Base-by-base conservation (phyloP, 73 alveolate species). In the Stentor roeselii region DNA sequence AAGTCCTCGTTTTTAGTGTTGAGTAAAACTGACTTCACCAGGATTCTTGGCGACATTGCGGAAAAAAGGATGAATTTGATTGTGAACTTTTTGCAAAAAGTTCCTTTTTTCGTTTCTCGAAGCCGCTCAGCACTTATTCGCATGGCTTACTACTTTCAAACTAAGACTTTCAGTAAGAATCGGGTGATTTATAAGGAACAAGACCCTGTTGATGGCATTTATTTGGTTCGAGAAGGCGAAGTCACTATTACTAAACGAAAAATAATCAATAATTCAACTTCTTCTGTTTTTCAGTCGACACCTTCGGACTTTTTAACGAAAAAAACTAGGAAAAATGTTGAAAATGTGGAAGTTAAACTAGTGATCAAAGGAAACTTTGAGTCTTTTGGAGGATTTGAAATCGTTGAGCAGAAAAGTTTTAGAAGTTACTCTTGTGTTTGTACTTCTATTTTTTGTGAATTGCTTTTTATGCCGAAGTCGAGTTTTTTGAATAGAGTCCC, bases 171-270 rank as follows among this genome's bases (percentile, higher is more conserved):
- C 59, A 36, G 32, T 3, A 38, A 90, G 38, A 88, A 88, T 50
- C 78, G 88, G 35, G 74, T 78, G n/a, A 74, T 91, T 3, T 84
- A 36, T 78, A 84, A 59, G 39, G 93, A 91, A 80, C 89, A 89
- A 0, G 93, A 84, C 3, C 60, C 78, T 3, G 78, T 87, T 27
- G 59, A 41, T 0, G 30, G 59, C 59, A 76, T 91, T 11, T 91
- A 78, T 78, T 75, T 91, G 6, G 88, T 91, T 2, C 50, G 50
- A 37, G 86, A 60, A 34, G 96, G 96, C 50, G 96, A 91, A 78
- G 82, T 91, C 59, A 92, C 86, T 38, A 75, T 91, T 2, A 30
- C 87, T 21, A 91, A 85, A 60, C 59, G 76, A 74, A 14, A 0
- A 36, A 15, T 21, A 30, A 36, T 67, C 1, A n/a, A 1, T 67